Evolutionary conservation across 2,329 filamentous ascomycete species (phyloP), one percentile per base, ranked within the genome.

Genomic region (Penicillium occitanis): DNA sequence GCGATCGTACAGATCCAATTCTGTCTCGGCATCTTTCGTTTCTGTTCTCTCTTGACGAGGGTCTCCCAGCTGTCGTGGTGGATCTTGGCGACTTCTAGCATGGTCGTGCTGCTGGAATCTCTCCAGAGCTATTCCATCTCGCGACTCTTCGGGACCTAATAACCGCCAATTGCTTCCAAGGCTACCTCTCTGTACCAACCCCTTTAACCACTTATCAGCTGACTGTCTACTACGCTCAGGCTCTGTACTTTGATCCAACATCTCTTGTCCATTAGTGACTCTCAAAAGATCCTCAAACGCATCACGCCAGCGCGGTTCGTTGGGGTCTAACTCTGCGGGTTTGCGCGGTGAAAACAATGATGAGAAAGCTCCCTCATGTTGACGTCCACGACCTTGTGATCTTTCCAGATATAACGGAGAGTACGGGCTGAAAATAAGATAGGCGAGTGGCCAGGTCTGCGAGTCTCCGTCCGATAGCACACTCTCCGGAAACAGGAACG

Each of bases 241-340:
- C 7, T 70, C 62, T 1, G 69, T 59, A 28, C 75, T 72, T 30
- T 68, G 72, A 48, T 80, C 77, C 7, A 81, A 71, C 76, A 82
- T 78, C 28, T 75, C 71, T 64, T 78, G 75, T 25, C 79, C 80
- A 62, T 81, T 81, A 61, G 82, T 77, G 2, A 84, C 76, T 58
- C 80, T 80, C 17, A 88, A 69, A 10, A 88, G 78, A 69, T 89
- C 86, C 70, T 88, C 85, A 69, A 87, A 88, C 0, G 86, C 86
- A 61, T 84, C 82, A 17, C 84, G 80, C 85, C 86, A 87, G 37
- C 79, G 78, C 0, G 78, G 77, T 60, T 78, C 76, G 1, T 66
- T 68, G 2, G 58, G 77, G 69, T 69, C 78, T 74, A 65, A 77
- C 64, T 73, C 76, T 33, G 70, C 79, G 59, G 67, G 74, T 33